Evolutionary conservation across 352 stramenopile species (phyloP), one percentile per base, ranked within the genome.

Genomic region (Globisporangium camurandrum): DNA sequence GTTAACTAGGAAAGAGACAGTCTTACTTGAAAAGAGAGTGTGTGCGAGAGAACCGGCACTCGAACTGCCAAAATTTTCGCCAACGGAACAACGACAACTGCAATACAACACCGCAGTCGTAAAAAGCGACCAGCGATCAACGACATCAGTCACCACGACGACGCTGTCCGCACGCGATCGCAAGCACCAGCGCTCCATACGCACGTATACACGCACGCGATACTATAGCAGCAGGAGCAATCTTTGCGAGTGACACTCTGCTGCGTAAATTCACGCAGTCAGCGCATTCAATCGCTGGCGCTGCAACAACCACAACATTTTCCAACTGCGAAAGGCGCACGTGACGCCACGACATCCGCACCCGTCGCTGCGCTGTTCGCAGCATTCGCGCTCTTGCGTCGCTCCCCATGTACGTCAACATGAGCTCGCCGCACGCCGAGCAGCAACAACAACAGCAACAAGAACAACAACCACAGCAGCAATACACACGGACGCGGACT

Each of bases 361-460:
- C 31, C n/a, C 31, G 31, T 3, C 31, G 14, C 31, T 10, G 31
- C 31, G 31, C 31, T n/a, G 14, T 38, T 16, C 31, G 31, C 14
- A 38, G 17, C 36, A 40, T 17, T 12, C 44, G 3, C 28, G 28
- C 40, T 20, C 23, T 12, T 44, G 4, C 14, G 2, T 24, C 38
- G 5, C 23, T 33, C 22, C 10, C 27, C 24, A 62, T 57, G 48
- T 57, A 61, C 49, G 54, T 41, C 24, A 43, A 49, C 49, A 61
- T 61, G 41, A 26, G 54, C 46, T 59, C 53, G 46, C 53, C 53
- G 46, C 37, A 49, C 23, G 53, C 38, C 40, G 41, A 58, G 4
- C 44, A 44, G 41, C 40, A 22, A 1, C 39, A 36, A 17, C 34
- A 48, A 39, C 49, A n/a, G 16, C 2, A 16, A 40, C 17, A 40